phyloP scores from a whole-genome alignment of 2,329 filamentous ascomycete genomes.

The Nemania sp. region DNA sequence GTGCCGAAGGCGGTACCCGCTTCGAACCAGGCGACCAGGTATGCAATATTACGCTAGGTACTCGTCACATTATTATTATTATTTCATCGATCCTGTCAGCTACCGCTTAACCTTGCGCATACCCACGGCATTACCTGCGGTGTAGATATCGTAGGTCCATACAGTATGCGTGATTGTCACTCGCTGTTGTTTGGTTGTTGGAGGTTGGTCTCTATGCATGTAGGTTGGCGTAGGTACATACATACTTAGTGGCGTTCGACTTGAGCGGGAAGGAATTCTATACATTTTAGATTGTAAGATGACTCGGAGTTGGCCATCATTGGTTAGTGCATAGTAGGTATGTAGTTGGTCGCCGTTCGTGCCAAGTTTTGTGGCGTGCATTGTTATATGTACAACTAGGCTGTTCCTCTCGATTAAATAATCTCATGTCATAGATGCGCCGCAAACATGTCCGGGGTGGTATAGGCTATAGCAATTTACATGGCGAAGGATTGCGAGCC shows the following conservation, averaged over 20 bases:
- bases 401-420: background rate
- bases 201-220: background rate
- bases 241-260: background rate
- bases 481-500: background rate
- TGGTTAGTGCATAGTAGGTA: no score
- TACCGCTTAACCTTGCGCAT: no score
- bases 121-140: no score
- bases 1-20: slow-evolving; percentile 11
- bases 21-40: slow-evolving; percentile 6
- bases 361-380: slow-evolving; percentile 1
- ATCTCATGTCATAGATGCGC: background rate
- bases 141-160: slow-evolving; percentile 3
- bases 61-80: background rate
- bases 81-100: slow-evolving; percentile 7
- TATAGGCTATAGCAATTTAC: background rate
- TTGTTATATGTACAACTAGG: background rate
- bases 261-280: no score
- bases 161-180: background rate
- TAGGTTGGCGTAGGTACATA: background rate
- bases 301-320: background rate
- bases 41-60: slow-evolving; percentile 2
- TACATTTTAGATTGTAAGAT: background rate
- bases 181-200: background rate
- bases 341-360: background rate
- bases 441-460: background rate